These are phyloP conservation scores for Oryza glaberrima DNA, from an alignment of 176 grass and related monocot genomes.

Conservation along the genomic window DNA sequence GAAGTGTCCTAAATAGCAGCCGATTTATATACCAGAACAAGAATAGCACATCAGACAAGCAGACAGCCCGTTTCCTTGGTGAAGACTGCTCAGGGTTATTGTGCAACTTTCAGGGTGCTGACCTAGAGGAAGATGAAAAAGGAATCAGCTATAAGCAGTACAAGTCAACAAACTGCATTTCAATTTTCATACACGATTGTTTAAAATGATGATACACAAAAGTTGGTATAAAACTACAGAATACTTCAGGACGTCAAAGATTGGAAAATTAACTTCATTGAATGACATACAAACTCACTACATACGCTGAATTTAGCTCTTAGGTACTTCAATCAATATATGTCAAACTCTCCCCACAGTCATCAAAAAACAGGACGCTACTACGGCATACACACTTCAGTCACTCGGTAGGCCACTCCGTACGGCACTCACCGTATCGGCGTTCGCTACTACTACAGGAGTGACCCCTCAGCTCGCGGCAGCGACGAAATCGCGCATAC, in stretches of 20 bases:
- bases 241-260: background rate
- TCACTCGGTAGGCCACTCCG: background rate
- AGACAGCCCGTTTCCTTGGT: background rate
- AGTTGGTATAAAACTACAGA: background rate
- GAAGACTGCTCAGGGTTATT: slow-evolving; percentile 2
- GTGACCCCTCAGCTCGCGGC: background rate
- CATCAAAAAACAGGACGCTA: background rate
- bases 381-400: background rate
- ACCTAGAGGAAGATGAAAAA: background rate
- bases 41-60: background rate
- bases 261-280: background rate
- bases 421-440: background rate
- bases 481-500: background rate
- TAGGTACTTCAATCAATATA: background rate
- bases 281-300: background rate
- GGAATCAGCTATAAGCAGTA: slow-evolving; percentile 10
- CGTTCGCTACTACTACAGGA: background rate
- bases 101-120: background rate
- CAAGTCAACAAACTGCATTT: background rate
- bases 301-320: background rate
- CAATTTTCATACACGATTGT: background rate
- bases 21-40: background rate
- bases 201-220: background rate
- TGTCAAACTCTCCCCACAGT: background rate
- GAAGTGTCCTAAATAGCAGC: slow-evolving; percentile 15